Percentiles rank a stretch among this genome's conserved stretches.
These are phyloP conservation scores for Xylaria sp. DNA, from an alignment of 2,329 filamentous ascomycete genomes.

Conservation along the genomic window DNA sequence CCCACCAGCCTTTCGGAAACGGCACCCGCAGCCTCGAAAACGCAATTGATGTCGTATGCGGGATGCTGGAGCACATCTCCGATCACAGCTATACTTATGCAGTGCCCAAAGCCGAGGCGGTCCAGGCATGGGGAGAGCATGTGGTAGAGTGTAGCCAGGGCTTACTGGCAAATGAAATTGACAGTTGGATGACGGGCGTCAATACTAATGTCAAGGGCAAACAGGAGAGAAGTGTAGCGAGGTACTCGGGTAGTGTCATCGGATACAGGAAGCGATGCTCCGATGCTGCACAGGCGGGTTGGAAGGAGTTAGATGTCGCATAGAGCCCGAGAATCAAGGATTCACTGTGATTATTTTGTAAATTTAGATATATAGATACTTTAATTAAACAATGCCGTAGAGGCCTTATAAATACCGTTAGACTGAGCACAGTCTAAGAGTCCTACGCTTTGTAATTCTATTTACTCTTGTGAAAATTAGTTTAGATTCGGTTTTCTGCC, in stretches of 20 bases:
- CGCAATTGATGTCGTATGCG: neutral
- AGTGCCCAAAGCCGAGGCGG: neutral
- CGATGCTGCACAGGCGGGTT: neutral
- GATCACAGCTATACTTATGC: neutral
- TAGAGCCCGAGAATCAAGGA: neutral
- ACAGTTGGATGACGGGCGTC: slow-evolving; percentile 1
- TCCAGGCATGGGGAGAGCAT: neutral
- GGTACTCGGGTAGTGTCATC: neutral
- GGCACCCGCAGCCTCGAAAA: slow-evolving; percentile 7
- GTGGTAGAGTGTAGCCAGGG: neutral
- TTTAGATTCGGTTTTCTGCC: too few relatives aligned
- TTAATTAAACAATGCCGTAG: too few relatives aligned
- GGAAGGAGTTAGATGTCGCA: neutral
- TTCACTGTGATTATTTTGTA: too few relatives aligned
- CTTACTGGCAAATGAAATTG: neutral
- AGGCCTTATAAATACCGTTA: too few relatives aligned
- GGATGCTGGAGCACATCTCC: neutral
- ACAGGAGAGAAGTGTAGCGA: neutral
- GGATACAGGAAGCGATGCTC: slow-evolving; percentile 1
- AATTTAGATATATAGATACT: too few relatives aligned
- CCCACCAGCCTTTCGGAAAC: slow-evolving; percentile 19
- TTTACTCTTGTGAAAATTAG: too few relatives aligned
- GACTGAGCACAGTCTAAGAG: too few relatives aligned
- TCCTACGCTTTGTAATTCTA: too few relatives aligned
- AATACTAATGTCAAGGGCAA: slow-evolving; percentile 3